Evolutionary conservation across 2,329 filamentous ascomycete genomes (phyloP).

Genomic region (Fusarium oligoseptatum): DNA sequence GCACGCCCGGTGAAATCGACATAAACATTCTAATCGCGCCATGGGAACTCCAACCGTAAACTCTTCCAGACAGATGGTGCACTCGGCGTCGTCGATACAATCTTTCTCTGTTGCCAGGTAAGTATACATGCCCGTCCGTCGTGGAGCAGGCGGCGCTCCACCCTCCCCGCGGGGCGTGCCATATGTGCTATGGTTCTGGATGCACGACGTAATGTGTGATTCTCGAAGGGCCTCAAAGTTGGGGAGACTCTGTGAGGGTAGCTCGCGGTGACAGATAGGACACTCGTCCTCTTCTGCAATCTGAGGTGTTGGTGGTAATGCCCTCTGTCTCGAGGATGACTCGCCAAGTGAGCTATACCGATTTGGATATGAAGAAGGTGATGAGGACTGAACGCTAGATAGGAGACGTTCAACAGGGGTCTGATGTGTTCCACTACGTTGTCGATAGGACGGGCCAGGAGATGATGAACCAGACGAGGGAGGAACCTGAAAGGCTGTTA

Average conservation of each 20-base stretch:
- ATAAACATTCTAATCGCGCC: slow-evolving; percentile 76
- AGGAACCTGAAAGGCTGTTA: slow-evolving; percentile 22
- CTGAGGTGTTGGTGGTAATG: slow-evolving; percentile 60
- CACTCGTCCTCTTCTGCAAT: slow-evolving; percentile 83
- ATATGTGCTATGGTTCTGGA: slow-evolving; percentile 67
- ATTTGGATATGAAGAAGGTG: slow-evolving; percentile 49
- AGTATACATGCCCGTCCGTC: slow-evolving; percentile 72
- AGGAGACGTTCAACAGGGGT: slow-evolving; percentile 57
- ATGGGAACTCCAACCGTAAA: slow-evolving; percentile 72
- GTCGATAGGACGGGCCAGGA: slow-evolving; percentile 46
- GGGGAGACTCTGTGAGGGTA: slow-evolving; percentile 69
- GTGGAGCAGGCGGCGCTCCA: slow-evolving; percentile 51
- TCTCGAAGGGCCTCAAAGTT: slow-evolving; percentile 69
- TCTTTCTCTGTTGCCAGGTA: slow-evolving; percentile 77
- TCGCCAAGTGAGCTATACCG: slow-evolving; percentile 50
- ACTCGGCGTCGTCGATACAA: slow-evolving; percentile 76
- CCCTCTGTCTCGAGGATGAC: slow-evolving; percentile 56
- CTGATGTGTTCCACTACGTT: slow-evolving; percentile 50
- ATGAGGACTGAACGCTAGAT: slow-evolving; percentile 51
- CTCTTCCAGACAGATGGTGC: slow-evolving; percentile 77
- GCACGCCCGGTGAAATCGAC: slow-evolving; percentile 72
- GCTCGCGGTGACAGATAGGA: slow-evolving; percentile 79
- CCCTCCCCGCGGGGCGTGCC: slow-evolving; percentile 50
- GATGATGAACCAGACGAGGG: slow-evolving; percentile 38
- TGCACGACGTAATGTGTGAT: slow-evolving; percentile 70